Percentiles rank a stretch among this genome's conserved stretches.
Evolutionary conservation across 2,329 filamentous ascomycete genomes (phyloP).

Genomic region (Beauveria medogensis): DNA sequence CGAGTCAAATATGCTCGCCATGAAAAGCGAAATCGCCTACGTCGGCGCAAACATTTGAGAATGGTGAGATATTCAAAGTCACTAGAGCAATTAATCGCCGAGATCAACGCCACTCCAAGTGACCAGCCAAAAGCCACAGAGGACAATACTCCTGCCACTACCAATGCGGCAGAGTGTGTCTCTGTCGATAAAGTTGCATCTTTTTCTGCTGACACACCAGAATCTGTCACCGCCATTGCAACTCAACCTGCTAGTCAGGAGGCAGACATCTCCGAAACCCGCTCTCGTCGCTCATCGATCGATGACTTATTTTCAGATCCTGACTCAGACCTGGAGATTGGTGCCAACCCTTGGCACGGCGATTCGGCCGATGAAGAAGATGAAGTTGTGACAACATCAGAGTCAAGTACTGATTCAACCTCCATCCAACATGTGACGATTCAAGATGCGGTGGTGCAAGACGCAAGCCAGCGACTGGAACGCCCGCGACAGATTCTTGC

Average conservation of each 20-base stretch:
- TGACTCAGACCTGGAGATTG: neutral
- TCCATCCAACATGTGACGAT: neutral
- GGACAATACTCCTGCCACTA: neutral
- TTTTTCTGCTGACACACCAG: too few relatives aligned
- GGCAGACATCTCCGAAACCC: neutral
- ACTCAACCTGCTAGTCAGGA: neutral
- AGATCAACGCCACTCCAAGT: slow-evolving; percentile 13
- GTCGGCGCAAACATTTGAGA: slow-evolving; percentile 29
- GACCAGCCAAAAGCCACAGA: neutral
- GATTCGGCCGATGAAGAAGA: neutral
- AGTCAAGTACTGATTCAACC: neutral
- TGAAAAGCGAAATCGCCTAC: slow-evolving; percentile 34
- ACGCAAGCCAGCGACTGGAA: neutral
- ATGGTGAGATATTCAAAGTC: slow-evolving; percentile 16
- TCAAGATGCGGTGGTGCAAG: neutral
- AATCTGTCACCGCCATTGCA: neutral
- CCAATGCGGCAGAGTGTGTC: neutral
- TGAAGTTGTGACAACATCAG: neutral
- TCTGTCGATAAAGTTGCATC: too few relatives aligned
- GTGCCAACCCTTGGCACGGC: neutral
- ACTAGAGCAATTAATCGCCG: slow-evolving; percentile 17
- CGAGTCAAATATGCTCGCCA: slow-evolving; percentile 29
- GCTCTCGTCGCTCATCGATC: slow-evolving; percentile 7
- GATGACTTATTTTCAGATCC: slow-evolving; percentile 2
- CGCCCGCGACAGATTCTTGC: neutral